phyloP scores from a whole-genome alignment of 768 basidiomycete species.

The Baorangia bicolor region DNA sequence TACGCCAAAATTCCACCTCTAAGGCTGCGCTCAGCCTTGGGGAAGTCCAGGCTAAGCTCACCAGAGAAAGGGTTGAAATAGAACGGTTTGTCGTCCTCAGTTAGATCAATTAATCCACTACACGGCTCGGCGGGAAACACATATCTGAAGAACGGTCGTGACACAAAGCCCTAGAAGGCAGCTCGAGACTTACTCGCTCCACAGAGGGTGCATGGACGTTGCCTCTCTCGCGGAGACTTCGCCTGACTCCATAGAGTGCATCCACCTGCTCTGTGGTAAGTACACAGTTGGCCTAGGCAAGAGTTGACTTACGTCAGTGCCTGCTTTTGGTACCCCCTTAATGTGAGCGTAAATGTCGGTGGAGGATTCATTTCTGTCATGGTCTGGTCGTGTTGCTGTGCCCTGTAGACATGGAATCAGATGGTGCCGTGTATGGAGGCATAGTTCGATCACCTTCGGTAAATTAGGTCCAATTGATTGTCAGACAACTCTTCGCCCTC shows the following conservation, averaged over 20 bases:
- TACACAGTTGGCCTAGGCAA: not conserved
- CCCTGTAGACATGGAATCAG: constrained; percentile 46
- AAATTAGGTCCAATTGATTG: constrained; percentile 80
- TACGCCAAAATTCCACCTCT: constrained; percentile 91
- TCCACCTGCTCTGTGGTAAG: constrained; percentile 62
- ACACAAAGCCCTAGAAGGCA: not conserved
- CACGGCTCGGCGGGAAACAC: constrained; percentile 62
- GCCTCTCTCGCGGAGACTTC: constrained; percentile 66
- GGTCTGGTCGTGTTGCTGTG: constrained; percentile 73
- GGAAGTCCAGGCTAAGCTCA: constrained; percentile 83
- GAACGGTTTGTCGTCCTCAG: constrained; percentile 73
- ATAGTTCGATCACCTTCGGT: constrained; percentile 59
- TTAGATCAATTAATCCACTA: constrained; percentile 70
- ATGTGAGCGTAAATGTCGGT: constrained; percentile 66
- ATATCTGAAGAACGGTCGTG: constrained; percentile 51
- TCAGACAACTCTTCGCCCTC: constrained; percentile 80
- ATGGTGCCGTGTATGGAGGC: not conserved
- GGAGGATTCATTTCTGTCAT: constrained; percentile 84
- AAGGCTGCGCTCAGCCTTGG: constrained; percentile 72
- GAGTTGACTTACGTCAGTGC: constrained; percentile 60
- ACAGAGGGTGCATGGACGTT: constrained; percentile 85
- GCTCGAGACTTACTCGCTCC: constrained; percentile 71
- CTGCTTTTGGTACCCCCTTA: constrained; percentile 92
- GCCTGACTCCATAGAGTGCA: constrained; percentile 83
- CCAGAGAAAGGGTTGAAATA: constrained; percentile 93